phyloP scores from a whole-genome alignment of 306 rosid genomes.

The Casuarina equisetifolia region DNA sequence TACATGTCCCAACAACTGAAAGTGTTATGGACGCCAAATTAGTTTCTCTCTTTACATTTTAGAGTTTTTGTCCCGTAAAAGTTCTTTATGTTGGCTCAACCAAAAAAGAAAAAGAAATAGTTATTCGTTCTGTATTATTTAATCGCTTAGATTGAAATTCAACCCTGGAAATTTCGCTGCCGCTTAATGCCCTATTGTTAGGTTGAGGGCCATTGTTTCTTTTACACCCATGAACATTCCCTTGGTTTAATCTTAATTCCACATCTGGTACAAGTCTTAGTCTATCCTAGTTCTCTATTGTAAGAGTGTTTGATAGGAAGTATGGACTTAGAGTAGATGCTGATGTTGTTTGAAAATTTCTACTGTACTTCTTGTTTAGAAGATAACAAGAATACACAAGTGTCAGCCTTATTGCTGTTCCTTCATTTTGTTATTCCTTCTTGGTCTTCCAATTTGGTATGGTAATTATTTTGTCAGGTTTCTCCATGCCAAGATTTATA shows the following conservation, averaged over 20 bases:
- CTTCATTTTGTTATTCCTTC: not conserved
- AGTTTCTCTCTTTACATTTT: not conserved
- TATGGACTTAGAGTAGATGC: not conserved
- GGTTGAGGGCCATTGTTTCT: not conserved
- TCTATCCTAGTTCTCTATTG: not conserved
- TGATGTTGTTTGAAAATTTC: not conserved
- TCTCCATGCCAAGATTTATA: slow-evolving; percentile 18
- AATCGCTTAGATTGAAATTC: not conserved
- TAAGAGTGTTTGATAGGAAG: too few relatives aligned
- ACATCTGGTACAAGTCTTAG: not conserved
- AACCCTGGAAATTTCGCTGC: not conserved
- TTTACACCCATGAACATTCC: not conserved
- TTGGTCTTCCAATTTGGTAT: not conserved
- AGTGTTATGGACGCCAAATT: not conserved
- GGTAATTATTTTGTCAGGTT: not conserved
- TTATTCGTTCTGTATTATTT: not conserved
- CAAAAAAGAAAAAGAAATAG: too few relatives aligned
- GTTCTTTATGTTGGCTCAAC: not conserved
- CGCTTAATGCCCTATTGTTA: not conserved
- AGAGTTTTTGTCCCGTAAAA: not conserved
- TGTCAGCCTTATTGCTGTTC: not conserved
- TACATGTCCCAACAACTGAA: too few relatives aligned
- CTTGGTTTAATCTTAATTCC: not conserved
- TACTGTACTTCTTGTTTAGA: not conserved
- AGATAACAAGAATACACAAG: not conserved